These are phyloP conservation scores for Lactarius pseudohatsudake DNA, from an alignment of 768 basidiomycete species.

Conservation along the genomic window DNA sequence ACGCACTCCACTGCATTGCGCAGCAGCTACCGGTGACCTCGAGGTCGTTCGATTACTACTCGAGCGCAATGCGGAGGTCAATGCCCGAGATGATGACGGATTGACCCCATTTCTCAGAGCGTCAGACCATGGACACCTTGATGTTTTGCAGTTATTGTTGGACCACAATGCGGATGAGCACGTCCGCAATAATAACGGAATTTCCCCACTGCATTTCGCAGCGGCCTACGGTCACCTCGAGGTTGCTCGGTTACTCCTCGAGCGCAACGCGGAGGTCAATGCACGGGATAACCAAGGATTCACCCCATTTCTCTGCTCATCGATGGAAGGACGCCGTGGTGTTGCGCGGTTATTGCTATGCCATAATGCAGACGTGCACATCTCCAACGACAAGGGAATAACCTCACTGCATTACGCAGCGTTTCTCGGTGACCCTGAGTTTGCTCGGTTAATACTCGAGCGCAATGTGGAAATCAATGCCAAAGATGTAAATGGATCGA, in stretches of 20 bases:
- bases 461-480: neutral
- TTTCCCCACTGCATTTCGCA: neutral
- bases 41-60: too few relatives aligned
- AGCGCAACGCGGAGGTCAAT: neutral
- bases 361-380: neutral
- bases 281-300: neutral
- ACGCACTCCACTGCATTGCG: too few relatives aligned
- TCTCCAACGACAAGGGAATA: neutral
- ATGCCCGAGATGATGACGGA: too few relatives aligned
- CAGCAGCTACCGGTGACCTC: too few relatives aligned
- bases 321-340: accelerated
- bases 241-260: neutral
- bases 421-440: neutral
- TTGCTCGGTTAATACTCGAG: neutral
- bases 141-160: too few relatives aligned
- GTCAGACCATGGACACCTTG: too few relatives aligned
- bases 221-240: neutral
- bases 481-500: neutral
- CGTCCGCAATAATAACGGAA: neutral
- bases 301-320: neutral
- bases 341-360: neutral
- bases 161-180: too few relatives aligned
- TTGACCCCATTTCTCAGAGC: too few relatives aligned
- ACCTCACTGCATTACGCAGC: neutral
- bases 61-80: too few relatives aligned